Conservation (phyloP, 2,329 filamentous ascomycete genomes). For the Balansia obtecta region DNA sequence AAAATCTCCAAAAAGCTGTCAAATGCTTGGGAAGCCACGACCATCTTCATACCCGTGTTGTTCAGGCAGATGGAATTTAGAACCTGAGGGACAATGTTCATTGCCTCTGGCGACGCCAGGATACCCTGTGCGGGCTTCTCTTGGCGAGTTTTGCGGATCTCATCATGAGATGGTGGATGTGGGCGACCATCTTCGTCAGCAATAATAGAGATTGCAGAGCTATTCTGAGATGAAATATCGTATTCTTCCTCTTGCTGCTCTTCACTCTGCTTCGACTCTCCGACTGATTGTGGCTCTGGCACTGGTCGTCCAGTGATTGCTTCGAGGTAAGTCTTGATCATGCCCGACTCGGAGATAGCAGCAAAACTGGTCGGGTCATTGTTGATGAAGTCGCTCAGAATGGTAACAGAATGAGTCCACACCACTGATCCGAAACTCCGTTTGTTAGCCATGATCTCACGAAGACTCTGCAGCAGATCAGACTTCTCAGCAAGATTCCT, state of each 20-base stretch:
- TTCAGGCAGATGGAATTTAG: conserved; percentile 93
- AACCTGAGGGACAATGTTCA: conserved; percentile 73
- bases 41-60: conserved; percentile 73
- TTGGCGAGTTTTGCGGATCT: conserved; percentile 32
- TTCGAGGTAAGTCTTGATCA: conserved; percentile 77
- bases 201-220: conserved; percentile 27
- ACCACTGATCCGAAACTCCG: conserved; percentile 78
- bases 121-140: conserved; percentile 55
- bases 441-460: conserved; percentile 70
- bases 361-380: conserved; percentile 97
- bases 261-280: conserved; percentile 18
- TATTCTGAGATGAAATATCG: conserved; percentile 24
- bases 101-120: conserved; percentile 77
- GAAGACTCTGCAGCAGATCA: conserved; percentile 65
- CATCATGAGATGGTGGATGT: conserved; percentile 40
- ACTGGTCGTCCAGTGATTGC: conserved; percentile 53
- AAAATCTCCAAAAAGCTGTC: conserved; percentile 94
- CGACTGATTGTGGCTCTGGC: conserved; percentile 15
- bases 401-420: conserved; percentile 88
- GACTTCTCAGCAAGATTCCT: conserved; percentile 92
- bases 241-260: conserved; percentile 21
- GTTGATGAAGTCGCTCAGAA: conserved; percentile 93
- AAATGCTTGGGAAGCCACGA: conserved; percentile 70
- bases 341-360: conserved; percentile 84
- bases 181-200: conserved; percentile 26